phyloP scores from a whole-genome alignment of 2,329 filamentous ascomycete genomes.

The Ophiostoma himal-ulmi region DNA sequence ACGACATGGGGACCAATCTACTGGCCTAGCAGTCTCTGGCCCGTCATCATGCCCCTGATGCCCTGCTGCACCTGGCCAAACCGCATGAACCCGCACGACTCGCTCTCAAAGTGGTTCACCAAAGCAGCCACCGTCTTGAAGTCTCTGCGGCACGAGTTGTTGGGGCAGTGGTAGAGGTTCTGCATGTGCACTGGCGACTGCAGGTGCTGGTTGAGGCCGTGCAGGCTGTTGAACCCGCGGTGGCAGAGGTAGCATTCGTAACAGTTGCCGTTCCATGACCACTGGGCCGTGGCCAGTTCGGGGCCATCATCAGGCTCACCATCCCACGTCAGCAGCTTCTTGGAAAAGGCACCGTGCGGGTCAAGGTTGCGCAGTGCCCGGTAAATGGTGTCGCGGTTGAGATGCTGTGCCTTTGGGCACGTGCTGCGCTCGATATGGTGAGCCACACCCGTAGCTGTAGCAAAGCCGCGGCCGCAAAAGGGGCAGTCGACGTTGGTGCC shows the following conservation, averaged over 20 bases:
- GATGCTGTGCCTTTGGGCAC: conserved; percentile 41
- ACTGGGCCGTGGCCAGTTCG: conserved; percentile 33
- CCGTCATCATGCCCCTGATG: conserved; percentile 21
- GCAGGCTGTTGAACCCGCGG: conserved; percentile 35
- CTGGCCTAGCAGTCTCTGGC: not conserved
- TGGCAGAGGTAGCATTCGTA: conserved; percentile 54
- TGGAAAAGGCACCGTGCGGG: conserved; percentile 44
- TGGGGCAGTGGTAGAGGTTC: conserved; percentile 39
- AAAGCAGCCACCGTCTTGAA: conserved; percentile 38
- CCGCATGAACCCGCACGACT: conserved; percentile 37
- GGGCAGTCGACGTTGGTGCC: conserved; percentile 45
- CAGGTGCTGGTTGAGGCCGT: conserved; percentile 47
- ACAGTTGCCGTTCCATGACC: conserved; percentile 40
- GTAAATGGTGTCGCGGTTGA: conserved; percentile 48
- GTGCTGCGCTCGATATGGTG: conserved; percentile 53
- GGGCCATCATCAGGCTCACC: conserved; percentile 29
- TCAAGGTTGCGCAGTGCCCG: conserved; percentile 42
- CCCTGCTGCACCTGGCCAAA: conserved; percentile 35
- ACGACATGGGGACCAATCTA: not conserved
- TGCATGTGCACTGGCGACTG: conserved; percentile 40
- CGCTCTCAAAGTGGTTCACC: conserved; percentile 43
- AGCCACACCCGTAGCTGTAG: conserved; percentile 48
- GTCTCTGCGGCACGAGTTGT: conserved; percentile 32
- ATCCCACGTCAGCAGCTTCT: conserved; percentile 45
- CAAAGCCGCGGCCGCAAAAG: conserved; percentile 45